Evolutionary conservation across 805 yeast genomes (phyloP).

Genomic region (Hanseniaspora occidentalis): DNA sequence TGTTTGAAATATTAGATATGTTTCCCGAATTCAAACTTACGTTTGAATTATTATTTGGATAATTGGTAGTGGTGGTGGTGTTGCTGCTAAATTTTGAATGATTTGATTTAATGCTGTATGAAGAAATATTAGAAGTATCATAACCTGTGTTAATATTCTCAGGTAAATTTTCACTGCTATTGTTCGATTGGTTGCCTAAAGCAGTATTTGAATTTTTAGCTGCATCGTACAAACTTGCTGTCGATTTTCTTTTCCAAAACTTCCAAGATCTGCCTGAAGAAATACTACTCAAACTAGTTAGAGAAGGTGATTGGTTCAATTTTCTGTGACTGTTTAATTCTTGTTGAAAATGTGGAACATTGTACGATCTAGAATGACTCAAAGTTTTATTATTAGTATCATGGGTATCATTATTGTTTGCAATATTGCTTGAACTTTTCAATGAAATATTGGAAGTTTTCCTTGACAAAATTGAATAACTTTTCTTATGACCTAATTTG

Average conservation of each 20-base stretch:
- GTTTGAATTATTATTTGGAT: not conserved
- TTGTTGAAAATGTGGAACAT: not conserved
- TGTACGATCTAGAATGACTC: not conserved
- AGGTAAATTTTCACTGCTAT: not conserved
- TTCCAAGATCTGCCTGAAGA: slow-evolving; percentile 15
- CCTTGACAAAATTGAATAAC: not conserved
- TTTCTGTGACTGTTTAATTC: not conserved
- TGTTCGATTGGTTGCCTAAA: not conserved
- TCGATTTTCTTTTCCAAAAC: slow-evolving; percentile 21
- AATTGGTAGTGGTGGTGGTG: no score
- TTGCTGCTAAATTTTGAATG: no score
- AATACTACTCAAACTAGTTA: not conserved
- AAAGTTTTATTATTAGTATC: not conserved
- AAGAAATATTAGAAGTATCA: no score
- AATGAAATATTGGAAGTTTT: not conserved
- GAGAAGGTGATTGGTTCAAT: not conserved
- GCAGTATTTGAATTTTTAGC: not conserved
- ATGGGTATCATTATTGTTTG: not conserved
- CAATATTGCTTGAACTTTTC: not conserved
- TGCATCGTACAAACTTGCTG: slow-evolving; percentile 3
- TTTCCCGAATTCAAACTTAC: not conserved
- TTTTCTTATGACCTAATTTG: no score
- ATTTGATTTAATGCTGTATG: no score
- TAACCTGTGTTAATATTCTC: not conserved
- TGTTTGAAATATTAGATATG: no score